phyloP scores from a whole-genome alignment of 192 early-diverging fungal genomes.

The Lobulomyces angularis region DNA sequence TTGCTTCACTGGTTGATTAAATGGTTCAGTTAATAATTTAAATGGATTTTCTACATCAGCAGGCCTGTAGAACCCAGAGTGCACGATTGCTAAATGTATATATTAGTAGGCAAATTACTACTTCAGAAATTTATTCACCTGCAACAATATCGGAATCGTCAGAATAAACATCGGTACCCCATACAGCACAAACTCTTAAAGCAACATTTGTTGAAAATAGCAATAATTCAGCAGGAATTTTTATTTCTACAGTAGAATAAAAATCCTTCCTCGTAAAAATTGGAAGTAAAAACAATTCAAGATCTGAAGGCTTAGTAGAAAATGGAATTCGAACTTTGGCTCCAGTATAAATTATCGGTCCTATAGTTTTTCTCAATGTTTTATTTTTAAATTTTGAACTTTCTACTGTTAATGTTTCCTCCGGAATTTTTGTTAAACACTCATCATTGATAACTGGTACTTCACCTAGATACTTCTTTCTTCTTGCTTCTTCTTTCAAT shows the following conservation, averaged over 20 bases:
- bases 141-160: slow-evolving; percentile 78
- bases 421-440: slow-evolving; percentile 11
- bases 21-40: neutral
- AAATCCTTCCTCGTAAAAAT: slow-evolving; percentile 26
- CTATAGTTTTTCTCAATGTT: slow-evolving; percentile 6
- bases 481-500: slow-evolving; percentile 10
- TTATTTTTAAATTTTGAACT: neutral
- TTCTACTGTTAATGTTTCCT: slow-evolving; percentile 15
- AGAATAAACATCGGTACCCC: slow-evolving; percentile 77
- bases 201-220: slow-evolving; percentile 46
- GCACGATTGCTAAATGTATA: slow-evolving; percentile 36
- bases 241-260: slow-evolving; percentile 50
- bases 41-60: slow-evolving; percentile 19
- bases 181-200: slow-evolving; percentile 49
- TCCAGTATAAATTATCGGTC: slow-evolving; percentile 23
- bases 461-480: slow-evolving; percentile 14
- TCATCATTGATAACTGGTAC: slow-evolving; percentile 27
- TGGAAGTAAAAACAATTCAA: slow-evolving; percentile 32
- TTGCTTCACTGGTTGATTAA: too few relatives aligned
- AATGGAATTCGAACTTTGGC: slow-evolving; percentile 10
- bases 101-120: neutral
- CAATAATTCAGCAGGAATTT: slow-evolving; percentile 49
- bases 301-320: slow-evolving; percentile 16
- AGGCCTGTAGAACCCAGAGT: slow-evolving; percentile 45
- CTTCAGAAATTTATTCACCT: slow-evolving; percentile 27